These are phyloP conservation scores for Tolypocladium cylindrosporum DNA, from an alignment of 2,329 filamentous ascomycete species.

Conservation along the genomic window DNA sequence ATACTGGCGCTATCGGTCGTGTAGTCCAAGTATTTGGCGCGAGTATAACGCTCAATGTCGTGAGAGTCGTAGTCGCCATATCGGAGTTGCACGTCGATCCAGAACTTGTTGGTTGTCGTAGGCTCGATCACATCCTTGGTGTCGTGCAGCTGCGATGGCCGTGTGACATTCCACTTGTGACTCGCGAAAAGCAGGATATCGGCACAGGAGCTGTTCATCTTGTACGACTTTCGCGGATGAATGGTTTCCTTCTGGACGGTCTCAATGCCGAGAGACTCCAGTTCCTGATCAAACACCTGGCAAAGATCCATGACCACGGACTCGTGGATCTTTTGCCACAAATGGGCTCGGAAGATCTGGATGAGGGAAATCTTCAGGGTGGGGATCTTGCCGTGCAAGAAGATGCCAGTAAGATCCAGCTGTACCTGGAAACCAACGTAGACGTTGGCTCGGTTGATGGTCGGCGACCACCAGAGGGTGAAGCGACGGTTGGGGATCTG, in stretches of 20 bases:
- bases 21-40: constrained; percentile 97
- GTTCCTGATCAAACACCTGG: constrained; percentile 94
- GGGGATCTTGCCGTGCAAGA: constrained; percentile 97
- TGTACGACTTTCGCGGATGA: constrained; percentile 97
- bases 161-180: constrained; percentile 97
- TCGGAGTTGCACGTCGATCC: constrained; percentile 91
- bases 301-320: constrained; percentile 98
- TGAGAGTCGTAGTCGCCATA: constrained; percentile 99
- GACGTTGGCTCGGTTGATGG: constrained; percentile 91
- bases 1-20: constrained; percentile 98
- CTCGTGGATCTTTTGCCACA: constrained; percentile 99
- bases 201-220: constrained; percentile 99
- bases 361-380: constrained; percentile 97
- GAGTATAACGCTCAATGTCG: constrained; percentile 94
- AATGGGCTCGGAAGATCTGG: constrained; percentile 97
- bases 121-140: constrained; percentile 92
- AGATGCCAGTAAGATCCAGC: constrained; percentile 93
- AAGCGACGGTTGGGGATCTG: constrained; percentile 98
- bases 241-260: constrained; percentile 99
- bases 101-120: constrained; percentile 97
- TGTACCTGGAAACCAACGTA: constrained; percentile 99
- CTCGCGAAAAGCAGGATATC: constrained; percentile 95
- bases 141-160: constrained; percentile 86
- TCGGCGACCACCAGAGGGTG: constrained; percentile 93
- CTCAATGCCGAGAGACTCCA: constrained; percentile 92